Base-by-base conservation (phyloP, 352 stramenopile species). In the Peronospora farinosa region DNA sequence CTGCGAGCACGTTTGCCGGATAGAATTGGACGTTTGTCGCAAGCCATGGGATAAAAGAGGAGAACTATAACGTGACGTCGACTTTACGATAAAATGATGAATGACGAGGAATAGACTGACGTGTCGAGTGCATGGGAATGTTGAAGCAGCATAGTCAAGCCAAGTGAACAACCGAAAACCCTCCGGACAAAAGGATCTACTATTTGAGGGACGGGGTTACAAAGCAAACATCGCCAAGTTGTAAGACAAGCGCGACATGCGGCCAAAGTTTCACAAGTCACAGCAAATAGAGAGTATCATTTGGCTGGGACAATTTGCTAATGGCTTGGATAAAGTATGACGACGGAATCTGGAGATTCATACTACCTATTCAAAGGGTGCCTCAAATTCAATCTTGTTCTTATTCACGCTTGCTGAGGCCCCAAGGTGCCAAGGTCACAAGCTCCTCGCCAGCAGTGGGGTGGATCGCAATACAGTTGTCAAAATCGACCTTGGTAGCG, bases 401-500 rank as follows among this genome's bases (percentile, higher is more conserved):
- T 27, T 25, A 63, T 13, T 33, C 37, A 13, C 56, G 54, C 10
- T 66, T 63, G 23, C 65, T 82, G 41, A 84, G 60, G 1, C 84
- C 80, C 85, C 85, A 96, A 0, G 86, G 84, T 25, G 78, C 76
- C 54, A 97, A 67, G 8, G 96, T 99, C 43, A 98, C 95, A n/a
- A 99, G 62, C 74, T 99, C 96, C 74, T 99, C 96, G 27, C 84
- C 78, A 0, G 91, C 86, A 5, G 95, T 98, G 13, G 95, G 95
- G 74, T 98, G 95, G 63, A 99, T 98, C 16, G 91, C 96, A 41
- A 98, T 84, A 43, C 79, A 95, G 46, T 80, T 81, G 69, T 98
- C 95, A 61, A 99, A 97, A 66, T 99, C 96, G 30, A 83, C 83
- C 70, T 98, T 98, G 41, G 95, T 98, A 5, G 93, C 94, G 38